Conservation (phyloP, 1,139 yeast species). For the Kurtzmaniella quercitrusa region DNA sequence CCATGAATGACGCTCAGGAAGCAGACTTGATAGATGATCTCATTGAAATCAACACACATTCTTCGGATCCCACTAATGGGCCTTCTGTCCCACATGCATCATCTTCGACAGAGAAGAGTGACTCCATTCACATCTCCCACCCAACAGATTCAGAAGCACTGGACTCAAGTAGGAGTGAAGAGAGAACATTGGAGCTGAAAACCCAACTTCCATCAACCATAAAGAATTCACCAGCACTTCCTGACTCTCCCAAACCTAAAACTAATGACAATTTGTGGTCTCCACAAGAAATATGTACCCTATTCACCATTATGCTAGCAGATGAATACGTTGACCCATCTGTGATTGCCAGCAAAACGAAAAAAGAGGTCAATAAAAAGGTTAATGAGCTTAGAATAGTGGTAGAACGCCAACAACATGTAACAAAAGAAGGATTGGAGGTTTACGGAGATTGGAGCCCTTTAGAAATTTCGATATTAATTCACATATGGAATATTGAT, state of each 20-base stretch:
- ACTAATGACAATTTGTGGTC: conserved; percentile 1
- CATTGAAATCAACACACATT: not conserved
- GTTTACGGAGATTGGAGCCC: conserved; percentile 4
- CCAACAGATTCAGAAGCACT: no score
- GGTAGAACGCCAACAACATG: not conserved
- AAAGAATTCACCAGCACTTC: no score
- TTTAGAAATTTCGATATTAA: conserved; percentile 2
- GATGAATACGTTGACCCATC: not conserved
- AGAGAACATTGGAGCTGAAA: no score
- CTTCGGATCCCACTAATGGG: not conserved
- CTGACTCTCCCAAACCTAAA: not conserved
- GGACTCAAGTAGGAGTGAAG: no score
- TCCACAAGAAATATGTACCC: conserved; percentile 1
- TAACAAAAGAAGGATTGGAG: conserved; percentile 2
- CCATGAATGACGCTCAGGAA: not conserved
- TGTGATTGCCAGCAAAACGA: not conserved
- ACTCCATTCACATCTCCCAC: no score
- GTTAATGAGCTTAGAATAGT: conserved; percentile 1
- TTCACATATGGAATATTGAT: conserved; percentile 1
- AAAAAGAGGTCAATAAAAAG: conserved; percentile 4
- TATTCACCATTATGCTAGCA: not conserved
- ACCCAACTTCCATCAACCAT: no score
- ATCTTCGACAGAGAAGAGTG: no score
- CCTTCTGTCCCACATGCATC: no score
- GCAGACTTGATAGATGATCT: not conserved